Evolutionary conservation across 805 yeast species (phyloP), one percentile per base, ranked within the genome.

Genomic region (Starmerella potacharoeniae): DNA sequence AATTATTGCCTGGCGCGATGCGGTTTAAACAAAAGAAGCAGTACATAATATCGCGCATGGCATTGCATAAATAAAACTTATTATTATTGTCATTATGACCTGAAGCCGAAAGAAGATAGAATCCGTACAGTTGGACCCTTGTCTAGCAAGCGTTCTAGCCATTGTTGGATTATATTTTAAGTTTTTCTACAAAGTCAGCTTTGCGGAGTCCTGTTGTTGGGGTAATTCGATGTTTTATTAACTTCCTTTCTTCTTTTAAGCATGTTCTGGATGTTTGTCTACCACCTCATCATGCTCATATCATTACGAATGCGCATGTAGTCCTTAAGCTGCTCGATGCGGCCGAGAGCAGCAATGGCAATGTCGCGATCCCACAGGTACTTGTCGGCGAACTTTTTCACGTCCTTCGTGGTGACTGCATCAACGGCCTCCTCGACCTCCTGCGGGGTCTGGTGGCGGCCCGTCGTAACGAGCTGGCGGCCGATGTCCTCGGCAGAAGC

Each of bases 401-500:
- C 86, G 68, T 89, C 97, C 40, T 81, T 77, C 64, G 79, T 83
- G 9, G 87, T 79, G 59, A 93, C 86, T 47, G 77, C 74, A 63
- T 88, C 89, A 13, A 93, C 93, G 57, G 84, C 78, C 55, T 77
- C 75, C 65, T 84, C 84, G 11, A 83, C 83, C 60, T 83, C 87
- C 66, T 82, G 85, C 5, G 93, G 89, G 6, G 84, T 71, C 60
- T 83, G 73, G 63, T 88, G 74, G 63, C 73, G 77, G 34, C 98
- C 98, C 3, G 97, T 90, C 52, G 96, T 91, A 45, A 93, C 95
- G 54, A 93, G 76, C 70, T 93, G 98, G 71, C 98, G 83, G 31
- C 98, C 98, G 63, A 93, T 88, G 70, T 93, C 97, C 72, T 93
- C 99, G 35, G 97, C 97, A 50, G 89, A 81, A 6, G 97, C 91